Evolutionary conservation across 129 eudicot species (phyloP).

Genomic region (Flaveria robusta): DNA sequence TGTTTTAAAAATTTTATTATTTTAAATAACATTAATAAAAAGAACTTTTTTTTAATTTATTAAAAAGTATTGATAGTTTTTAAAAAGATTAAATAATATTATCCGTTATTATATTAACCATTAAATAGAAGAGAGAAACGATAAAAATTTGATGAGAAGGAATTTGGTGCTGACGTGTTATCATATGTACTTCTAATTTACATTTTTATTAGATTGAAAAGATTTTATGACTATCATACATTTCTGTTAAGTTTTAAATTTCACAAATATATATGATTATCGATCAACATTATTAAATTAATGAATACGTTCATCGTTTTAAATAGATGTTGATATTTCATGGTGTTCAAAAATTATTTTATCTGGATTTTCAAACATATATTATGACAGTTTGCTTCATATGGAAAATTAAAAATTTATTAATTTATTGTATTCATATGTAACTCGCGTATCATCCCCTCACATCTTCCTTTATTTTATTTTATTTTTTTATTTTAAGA

Average conservation of each 20-base stretch:
- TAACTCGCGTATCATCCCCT: background rate
- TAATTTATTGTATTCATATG: background rate
- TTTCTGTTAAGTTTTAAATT: background rate
- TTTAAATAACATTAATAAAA: too few species aligned
- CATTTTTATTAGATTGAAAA: too few species aligned
- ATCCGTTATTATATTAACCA: too few species aligned
- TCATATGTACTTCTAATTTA: too few species aligned
- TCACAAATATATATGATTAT: background rate
- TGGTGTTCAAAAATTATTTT: background rate
- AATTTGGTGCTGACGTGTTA: too few species aligned
- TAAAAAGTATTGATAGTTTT: too few species aligned
- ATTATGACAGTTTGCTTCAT: background rate
- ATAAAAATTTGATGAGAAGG: too few species aligned
- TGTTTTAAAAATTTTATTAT: too few species aligned
- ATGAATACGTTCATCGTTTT: background rate
- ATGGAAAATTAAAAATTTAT: background rate
- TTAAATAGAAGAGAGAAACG: too few species aligned
- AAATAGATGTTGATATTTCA: background rate
- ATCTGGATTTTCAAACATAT: background rate
- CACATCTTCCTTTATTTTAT: background rate
- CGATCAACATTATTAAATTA: background rate
- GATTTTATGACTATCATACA: background rate
- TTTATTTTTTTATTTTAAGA: background rate
- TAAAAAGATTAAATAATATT: too few species aligned
- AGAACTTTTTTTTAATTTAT: too few species aligned